Evolutionary conservation across 2,329 filamentous ascomycete species (phyloP).

Genomic region (Cladosporium sp.): DNA sequence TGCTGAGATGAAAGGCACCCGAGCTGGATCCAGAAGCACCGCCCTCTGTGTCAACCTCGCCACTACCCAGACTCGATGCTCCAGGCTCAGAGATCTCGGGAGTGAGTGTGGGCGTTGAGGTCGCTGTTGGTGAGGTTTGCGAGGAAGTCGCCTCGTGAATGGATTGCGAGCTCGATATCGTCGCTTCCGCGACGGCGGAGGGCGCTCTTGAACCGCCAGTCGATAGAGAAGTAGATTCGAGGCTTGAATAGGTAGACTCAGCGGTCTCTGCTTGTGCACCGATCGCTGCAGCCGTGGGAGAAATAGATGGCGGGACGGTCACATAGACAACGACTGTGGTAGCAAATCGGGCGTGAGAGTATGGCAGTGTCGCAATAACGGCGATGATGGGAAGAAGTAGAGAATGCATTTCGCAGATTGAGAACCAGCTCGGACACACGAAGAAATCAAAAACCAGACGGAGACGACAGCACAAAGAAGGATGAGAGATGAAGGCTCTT

Average conservation of each 20-base stretch:
- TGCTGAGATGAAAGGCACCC: constrained; percentile 58
- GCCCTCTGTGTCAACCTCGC: constrained; percentile 32
- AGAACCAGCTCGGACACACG: neutral
- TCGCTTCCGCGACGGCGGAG: neutral
- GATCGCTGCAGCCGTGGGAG: neutral
- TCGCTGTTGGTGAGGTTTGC: neutral
- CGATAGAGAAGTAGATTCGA: neutral
- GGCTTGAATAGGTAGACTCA: neutral
- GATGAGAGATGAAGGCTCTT: neutral
- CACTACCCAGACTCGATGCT: constrained; percentile 1
- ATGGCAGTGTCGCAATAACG: neutral
- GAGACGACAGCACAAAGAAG: neutral
- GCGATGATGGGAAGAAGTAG: neutral
- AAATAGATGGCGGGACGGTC: neutral
- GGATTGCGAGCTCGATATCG: neutral
- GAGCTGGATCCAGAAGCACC: constrained; percentile 58
- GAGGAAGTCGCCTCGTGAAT: neutral
- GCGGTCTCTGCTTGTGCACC: neutral
- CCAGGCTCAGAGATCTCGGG: constrained; percentile 2
- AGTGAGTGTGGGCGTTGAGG: neutral
- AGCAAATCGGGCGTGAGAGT: neutral
- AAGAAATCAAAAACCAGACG: neutral
- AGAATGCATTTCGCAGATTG: neutral
- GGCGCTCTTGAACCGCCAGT: neutral
- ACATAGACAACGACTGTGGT: constrained; percentile 2